These are phyloP conservation scores for Symbiodinium pilosum DNA, from an alignment of 73 alveolate species.

Conservation along the genomic window DNA sequence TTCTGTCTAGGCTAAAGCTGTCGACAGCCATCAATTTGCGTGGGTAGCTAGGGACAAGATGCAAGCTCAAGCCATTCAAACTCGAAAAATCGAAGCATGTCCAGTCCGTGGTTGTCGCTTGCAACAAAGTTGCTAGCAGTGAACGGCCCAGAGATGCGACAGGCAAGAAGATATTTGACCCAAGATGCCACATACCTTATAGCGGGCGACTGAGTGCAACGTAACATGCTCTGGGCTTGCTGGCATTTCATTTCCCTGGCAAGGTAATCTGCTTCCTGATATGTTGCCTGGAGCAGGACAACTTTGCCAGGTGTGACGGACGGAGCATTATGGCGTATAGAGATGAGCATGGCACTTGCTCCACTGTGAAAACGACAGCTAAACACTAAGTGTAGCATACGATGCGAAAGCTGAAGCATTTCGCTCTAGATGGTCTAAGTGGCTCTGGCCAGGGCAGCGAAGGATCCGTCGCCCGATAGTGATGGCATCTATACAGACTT, in stretches of 20 bases:
- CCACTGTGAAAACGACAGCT: too few relatives aligned
- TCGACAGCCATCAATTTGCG: not conserved
- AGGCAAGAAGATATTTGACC: constrained; percentile 84
- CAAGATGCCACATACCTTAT: constrained; percentile 88
- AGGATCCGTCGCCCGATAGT: constrained; percentile 86
- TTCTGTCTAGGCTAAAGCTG: too few relatives aligned
- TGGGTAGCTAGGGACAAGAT: not conserved
- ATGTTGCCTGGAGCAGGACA: constrained; percentile 64
- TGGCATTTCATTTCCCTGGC: not conserved
- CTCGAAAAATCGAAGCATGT: too few relatives aligned
- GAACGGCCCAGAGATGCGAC: too few relatives aligned
- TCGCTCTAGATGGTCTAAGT: too few relatives aligned
- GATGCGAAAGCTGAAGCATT: too few relatives aligned
- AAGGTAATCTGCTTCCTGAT: constrained; percentile 79
- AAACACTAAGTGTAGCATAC: too few relatives aligned
- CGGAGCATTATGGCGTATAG: too few relatives aligned
- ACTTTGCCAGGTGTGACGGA: constrained; percentile 4
- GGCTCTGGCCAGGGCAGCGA: constrained; percentile 89
- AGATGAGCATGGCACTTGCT: too few relatives aligned
- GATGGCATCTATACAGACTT: constrained; percentile 92
- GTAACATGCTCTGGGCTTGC: not conserved
- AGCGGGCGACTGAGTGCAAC: not conserved
- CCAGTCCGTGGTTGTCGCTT: too few relatives aligned
- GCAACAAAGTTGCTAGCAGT: too few relatives aligned
- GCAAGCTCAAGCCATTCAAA: not conserved